A percentile compares a stretch with the other conserved stretches of the same genome.
Evolutionary conservation across 306 rosid genomes (phyloP).

Genomic region (Prunus mume): DNA sequence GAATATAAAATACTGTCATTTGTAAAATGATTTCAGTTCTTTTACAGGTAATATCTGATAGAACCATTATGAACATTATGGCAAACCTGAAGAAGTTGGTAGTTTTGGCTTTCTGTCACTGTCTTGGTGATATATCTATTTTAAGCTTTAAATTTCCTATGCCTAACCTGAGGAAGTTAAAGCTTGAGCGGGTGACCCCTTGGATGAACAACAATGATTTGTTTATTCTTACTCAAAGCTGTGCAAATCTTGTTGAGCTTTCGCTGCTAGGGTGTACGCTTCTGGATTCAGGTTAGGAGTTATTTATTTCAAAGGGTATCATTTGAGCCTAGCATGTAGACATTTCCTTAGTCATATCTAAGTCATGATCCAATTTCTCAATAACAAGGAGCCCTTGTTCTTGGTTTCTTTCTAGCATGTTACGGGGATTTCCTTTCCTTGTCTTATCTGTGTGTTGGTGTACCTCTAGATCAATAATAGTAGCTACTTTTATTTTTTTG

Average conservation of each 20-base stretch:
- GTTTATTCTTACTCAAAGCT: constrained; percentile 53
- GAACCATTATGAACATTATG: constrained; percentile 33
- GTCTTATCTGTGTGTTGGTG: background rate
- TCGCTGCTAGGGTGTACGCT: constrained; percentile 65
- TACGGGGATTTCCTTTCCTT: background rate
- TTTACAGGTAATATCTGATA: constrained; percentile 68
- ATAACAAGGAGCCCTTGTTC: background rate
- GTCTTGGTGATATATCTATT: constrained; percentile 74
- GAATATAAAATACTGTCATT: constrained; percentile 9
- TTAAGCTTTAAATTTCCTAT: constrained; percentile 51
- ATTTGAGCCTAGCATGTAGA: background rate
- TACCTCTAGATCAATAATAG: background rate
- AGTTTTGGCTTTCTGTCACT: constrained; percentile 66
- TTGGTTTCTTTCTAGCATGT: constrained; percentile 1
- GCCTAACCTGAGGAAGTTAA: constrained; percentile 57
- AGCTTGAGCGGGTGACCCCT: constrained; percentile 72
- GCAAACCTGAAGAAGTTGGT: constrained; percentile 52
- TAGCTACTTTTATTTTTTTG: background rate
- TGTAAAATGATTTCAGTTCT: constrained; percentile 24
- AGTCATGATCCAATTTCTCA: background rate
- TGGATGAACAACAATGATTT: constrained; percentile 79
- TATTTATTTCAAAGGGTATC: constrained; percentile 23
- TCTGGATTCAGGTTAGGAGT: constrained; percentile 65
- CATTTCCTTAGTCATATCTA: background rate
- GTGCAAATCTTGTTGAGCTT: constrained; percentile 62